Evolutionary conservation across 371 early-diverging fungal genomes (phyloP), one percentile per base, ranked within the genome.

Genomic region (Polyrhizophydium stewartii): DNA sequence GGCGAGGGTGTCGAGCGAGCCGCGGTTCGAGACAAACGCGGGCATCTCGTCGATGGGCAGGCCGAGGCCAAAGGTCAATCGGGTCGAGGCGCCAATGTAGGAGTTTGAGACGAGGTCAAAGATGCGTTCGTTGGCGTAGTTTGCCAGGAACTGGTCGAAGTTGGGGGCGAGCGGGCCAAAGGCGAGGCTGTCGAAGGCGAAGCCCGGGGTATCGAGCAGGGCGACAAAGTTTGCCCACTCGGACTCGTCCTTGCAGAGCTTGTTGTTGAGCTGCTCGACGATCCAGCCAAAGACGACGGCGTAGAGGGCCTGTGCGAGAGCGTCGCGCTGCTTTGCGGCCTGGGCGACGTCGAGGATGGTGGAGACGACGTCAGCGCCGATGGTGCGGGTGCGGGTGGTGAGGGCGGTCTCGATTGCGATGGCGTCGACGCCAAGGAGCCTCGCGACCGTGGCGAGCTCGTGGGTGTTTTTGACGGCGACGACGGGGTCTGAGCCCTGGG

Each of bases 391-490:
- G 88, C 19, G 88, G 88, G 66, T 94, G 68, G 89, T 90, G 58
- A 98, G 73, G 0, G 89, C 87, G 58, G 81, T 83, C 71, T 92
- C 90, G 35, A 98, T 78, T 1, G 85, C 82, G 50, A 77, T 79
- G 0, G 93, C 78, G 33, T 87, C 85, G 16, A 97, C 83, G 19
- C 94, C 98, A 35, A 98, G 77, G 40, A 95, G 80, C 52, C 89
- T 89, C 0, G 97, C 91, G 1, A 90, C 62, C 90, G 87, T 38
- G 17, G 65, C 65, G 31, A 74, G 47, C 56, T 74, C 59, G 27
- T 59, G 31, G 46, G 71, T 60, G 33, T 74, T 74, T 28, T 57
- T 65, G 52, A 77, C 66, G 10, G 65, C 51, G 85, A 60, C 71
- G 74, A 65, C 55, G 64, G 58, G 3, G 63, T 66, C 69, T 56